Evolutionary conservation across 805 yeast genomes (phyloP), one percentile per base, ranked within the genome.

Genomic region (Candida chilensis): DNA sequence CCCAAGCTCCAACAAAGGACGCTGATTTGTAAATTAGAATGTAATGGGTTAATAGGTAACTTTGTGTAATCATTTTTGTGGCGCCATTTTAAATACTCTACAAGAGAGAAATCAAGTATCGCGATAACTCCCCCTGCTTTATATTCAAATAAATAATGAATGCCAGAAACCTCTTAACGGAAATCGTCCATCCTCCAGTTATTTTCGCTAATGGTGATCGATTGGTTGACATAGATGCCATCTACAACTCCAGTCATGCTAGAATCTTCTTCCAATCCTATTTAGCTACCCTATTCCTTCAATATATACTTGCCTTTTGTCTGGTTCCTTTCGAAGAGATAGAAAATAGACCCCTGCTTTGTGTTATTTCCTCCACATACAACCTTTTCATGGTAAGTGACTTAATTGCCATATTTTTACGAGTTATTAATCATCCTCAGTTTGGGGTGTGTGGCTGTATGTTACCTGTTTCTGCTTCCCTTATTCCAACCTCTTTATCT

Each of bases 261-360:
- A 37, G 36, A 16, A 15, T 31, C 8, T 28, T 39, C 5, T 34
- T 45, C 16, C 39, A 41, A 16, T 4, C 39, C 5, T 54, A 43
- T 33, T 40, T 51, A 36, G 37, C 38, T 2, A 27, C 42, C 19
- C 38, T 58, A 16, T 33, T 57, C 16, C 19, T 32, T 4, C 60
- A 59, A 34, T 59, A 60, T 33, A 33, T 55, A 14, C 30, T 43
- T 11, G 38, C 50, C 8, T 59, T 46, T 34, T 41, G 47, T 9
- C 44, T 48, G 9, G 52, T 55, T 10, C 64, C 66, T 1, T 54
- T 54, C 31, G 60, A 56, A 13, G 44, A 44, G 12, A 50, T 60
- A 3, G 50, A 47, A 19, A 44, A 54, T 27, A 37, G 65, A 8
- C 65, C 65, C 0, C 17, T 45, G 2, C 33, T 52, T 1, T 34